Evolutionary conservation across 169 alveolate species (phyloP).

Genomic region (Prorocentrum cordatum): DNA sequence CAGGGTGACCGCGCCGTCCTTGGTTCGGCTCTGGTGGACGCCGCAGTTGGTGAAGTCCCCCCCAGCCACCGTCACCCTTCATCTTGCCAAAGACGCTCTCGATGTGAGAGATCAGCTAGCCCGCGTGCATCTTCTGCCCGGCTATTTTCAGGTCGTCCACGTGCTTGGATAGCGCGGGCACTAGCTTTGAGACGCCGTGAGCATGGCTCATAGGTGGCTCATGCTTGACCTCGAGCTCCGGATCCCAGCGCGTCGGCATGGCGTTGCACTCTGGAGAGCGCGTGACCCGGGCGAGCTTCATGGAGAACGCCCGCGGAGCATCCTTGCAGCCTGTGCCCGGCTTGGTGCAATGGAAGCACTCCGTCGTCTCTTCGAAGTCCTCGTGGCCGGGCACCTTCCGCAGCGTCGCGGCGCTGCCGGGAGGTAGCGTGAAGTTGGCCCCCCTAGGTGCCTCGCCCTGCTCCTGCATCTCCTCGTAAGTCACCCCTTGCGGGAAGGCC

Average conservation of each 20-base stretch:
- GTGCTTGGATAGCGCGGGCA: not conserved
- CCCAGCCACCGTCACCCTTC: too few relatives aligned
- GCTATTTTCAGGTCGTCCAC: not conserved
- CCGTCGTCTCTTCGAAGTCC: not conserved
- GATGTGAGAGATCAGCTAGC: not conserved
- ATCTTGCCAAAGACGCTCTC: not conserved
- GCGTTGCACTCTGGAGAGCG: not conserved
- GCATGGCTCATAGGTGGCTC: too few relatives aligned
- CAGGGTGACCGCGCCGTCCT: not conserved
- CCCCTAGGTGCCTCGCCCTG: not conserved
- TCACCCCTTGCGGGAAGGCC: not conserved
- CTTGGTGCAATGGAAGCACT: not conserved
- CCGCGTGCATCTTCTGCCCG: not conserved
- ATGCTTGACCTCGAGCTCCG: not conserved
- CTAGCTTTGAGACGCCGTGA: not conserved
- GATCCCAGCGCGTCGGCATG: not conserved
- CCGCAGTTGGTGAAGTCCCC: not conserved
- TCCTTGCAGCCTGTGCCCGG: not conserved
- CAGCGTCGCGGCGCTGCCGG: not conserved
- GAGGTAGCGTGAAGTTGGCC: not conserved
- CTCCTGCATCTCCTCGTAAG: not conserved
- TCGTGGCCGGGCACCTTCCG: not conserved
- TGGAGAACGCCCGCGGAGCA: not conserved
- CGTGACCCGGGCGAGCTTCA: not conserved
- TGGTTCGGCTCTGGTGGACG: not conserved